A percentile compares a stretch with the other conserved stretches of the same genome.
phyloP scores from a whole-genome alignment of 768 basidiomycete species.

The Lactifluus volemus region DNA sequence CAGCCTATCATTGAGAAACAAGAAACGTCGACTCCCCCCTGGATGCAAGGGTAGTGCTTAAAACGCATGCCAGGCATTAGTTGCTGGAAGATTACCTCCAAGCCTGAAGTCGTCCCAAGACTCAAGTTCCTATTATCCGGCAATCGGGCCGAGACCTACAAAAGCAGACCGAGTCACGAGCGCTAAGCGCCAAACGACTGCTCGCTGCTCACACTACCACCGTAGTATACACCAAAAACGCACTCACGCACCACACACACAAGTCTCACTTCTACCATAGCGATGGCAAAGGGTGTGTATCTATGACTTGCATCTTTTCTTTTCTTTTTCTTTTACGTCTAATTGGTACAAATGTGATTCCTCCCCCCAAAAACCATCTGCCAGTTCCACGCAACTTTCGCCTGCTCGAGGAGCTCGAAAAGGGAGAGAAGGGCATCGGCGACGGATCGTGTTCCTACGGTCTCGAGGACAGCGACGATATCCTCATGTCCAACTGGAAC shows the following conservation, averaged over 20 bases:
- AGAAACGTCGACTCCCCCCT: no score
- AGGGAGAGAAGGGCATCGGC: constrained; percentile 99
- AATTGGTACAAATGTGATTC: background rate
- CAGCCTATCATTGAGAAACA: no score
- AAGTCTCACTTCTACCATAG: background rate
- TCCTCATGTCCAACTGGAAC: constrained; percentile 97
- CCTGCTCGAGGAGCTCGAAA: constrained; percentile 96
- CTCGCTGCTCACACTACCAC: no score
- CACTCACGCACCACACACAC: background rate
- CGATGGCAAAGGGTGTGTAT: constrained; percentile 28
- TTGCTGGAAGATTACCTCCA: no score
- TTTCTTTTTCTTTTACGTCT: constrained; percentile 1
- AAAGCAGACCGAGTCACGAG: background rate
- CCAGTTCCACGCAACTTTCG: constrained; percentile 97
- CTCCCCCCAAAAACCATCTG: background rate
- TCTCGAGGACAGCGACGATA: constrained; percentile 90
- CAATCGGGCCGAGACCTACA: no score
- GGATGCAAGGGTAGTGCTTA: no score
- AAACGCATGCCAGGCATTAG: no score
- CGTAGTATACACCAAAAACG: background rate
- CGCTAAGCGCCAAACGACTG: background rate
- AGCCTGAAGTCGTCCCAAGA: no score
- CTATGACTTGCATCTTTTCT: background rate
- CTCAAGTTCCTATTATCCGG: no score
- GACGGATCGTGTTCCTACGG: constrained; percentile 98